Evolutionary conservation across 139 green algal species (phyloP).

Genomic region (Desmodesmus armatus): DNA sequence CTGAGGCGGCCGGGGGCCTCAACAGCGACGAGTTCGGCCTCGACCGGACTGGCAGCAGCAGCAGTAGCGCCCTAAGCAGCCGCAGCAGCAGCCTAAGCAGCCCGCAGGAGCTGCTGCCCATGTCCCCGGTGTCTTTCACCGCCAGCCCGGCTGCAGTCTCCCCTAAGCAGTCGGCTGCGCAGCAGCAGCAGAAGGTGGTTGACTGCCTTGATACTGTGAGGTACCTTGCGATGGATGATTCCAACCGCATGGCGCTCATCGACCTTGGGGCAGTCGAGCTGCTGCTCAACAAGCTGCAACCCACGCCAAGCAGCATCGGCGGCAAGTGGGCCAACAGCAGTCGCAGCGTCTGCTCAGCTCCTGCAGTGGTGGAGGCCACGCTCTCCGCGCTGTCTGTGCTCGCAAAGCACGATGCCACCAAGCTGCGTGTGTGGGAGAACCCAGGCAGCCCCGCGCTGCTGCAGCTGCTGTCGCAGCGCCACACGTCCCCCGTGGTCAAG

Average conservation of each 20-base stretch:
- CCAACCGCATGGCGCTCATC: conserved; percentile 25
- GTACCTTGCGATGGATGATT: conserved; percentile 32
- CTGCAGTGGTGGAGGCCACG: neutral
- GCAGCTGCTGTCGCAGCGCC: conserved; percentile 29
- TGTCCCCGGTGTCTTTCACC: neutral
- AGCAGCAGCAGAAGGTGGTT: conserved; percentile 23
- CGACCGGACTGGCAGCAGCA: no score
- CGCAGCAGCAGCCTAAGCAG: neutral
- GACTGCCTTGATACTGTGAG: conserved; percentile 43
- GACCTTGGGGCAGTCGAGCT: conserved; percentile 35
- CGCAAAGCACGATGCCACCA: conserved; percentile 20
- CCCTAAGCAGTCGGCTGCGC: neutral
- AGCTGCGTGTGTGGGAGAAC: conserved; percentile 31
- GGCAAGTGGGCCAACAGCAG: neutral
- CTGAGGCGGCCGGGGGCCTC: neutral
- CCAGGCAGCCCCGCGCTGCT: conserved; percentile 9
- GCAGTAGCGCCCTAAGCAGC: neutral
- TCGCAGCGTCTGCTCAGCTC: neutral
- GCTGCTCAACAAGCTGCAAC: conserved; percentile 39
- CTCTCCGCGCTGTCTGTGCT: conserved; percentile 2
- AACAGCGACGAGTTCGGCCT: neutral
- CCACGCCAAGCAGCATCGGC: neutral
- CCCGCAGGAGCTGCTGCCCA: neutral
- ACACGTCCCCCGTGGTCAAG: neutral
- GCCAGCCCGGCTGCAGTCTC: neutral